A percentile compares a stretch with the other conserved stretches of the same genome.
These are phyloP conservation scores for Suhomyces atakaporum DNA, from an alignment of 1,139 yeast genomes.

Conservation along the genomic window DNA sequence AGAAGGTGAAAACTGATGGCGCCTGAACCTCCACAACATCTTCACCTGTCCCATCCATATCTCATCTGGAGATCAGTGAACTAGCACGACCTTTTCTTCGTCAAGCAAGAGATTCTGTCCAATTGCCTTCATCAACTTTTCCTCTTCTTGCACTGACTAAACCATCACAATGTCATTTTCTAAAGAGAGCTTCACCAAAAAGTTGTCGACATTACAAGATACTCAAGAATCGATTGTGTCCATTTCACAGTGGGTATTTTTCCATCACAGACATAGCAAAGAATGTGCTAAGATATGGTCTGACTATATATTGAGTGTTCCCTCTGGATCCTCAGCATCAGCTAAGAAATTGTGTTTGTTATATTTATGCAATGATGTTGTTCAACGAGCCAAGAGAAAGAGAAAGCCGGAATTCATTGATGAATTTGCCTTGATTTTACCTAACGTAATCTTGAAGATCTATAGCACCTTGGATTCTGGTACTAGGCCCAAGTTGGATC, in stretches of 20 bases:
- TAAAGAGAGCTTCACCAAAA: conserved; percentile 53
- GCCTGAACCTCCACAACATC: too few species aligned
- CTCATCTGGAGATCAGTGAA: too few species aligned
- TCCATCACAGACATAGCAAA: conserved; percentile 68
- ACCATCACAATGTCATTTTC: conserved; percentile 57
- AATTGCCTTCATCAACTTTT: too few species aligned
- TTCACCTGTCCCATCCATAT: too few species aligned
- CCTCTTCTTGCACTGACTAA: neutral
- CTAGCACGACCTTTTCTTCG: too few species aligned
- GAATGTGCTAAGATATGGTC: conserved; percentile 68
- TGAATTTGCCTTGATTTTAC: conserved; percentile 56
- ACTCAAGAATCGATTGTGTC: conserved; percentile 84
- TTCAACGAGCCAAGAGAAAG: conserved; percentile 76
- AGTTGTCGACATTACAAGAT: conserved; percentile 64
- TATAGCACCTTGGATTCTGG: conserved; percentile 39
- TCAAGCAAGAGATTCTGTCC: too few species aligned
- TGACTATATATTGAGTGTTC: conserved; percentile 32
- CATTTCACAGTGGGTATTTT: conserved; percentile 82
- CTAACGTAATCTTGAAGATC: conserved; percentile 34
- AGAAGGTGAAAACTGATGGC: too few species aligned
- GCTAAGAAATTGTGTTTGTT: conserved; percentile 59
- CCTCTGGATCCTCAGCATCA: conserved; percentile 29
- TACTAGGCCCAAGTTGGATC: conserved; percentile 55
- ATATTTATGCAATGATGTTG: conserved; percentile 80
- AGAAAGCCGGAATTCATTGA: conserved; percentile 58